phyloP scores from a whole-genome alignment of 352 stramenopile genomes.

The Elongisporangium prolatum region DNA sequence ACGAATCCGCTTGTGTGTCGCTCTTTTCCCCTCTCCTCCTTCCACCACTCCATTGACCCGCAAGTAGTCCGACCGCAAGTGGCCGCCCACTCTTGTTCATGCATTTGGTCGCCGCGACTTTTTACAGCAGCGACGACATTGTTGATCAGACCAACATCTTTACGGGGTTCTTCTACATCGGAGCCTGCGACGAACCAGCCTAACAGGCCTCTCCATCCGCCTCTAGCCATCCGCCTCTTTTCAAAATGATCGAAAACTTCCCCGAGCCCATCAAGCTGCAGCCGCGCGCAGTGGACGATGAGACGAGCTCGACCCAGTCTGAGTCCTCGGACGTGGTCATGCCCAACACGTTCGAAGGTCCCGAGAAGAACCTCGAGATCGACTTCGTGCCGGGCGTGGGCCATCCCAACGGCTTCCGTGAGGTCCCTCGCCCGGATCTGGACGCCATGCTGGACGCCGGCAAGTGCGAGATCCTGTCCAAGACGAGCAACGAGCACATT shows the following conservation, averaged over 20 bases:
- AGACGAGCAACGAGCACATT: slow-evolving; percentile 95
- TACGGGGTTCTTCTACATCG: slow-evolving; percentile 89
- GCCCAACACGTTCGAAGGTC: slow-evolving; percentile 95
- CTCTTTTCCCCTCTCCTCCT: not conserved
- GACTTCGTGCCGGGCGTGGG: slow-evolving; percentile 85
- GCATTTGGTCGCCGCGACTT: slow-evolving; percentile 67
- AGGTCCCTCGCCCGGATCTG: slow-evolving; percentile 82
- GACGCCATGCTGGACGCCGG: slow-evolving; percentile 94
- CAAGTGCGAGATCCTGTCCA: slow-evolving; percentile 96
- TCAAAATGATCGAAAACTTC: slow-evolving; percentile 48
- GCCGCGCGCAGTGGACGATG: slow-evolving; percentile 33
- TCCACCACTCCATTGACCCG: slow-evolving; percentile 11
- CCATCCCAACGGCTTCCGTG: slow-evolving; percentile 85
- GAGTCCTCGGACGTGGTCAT: slow-evolving; percentile 42
- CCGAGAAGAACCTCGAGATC: slow-evolving; percentile 97
- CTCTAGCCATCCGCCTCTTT: slow-evolving; percentile 6
- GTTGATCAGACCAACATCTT: slow-evolving; percentile 86
- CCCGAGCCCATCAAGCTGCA: slow-evolving; percentile 66
- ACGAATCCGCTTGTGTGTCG: not conserved
- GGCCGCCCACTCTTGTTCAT: slow-evolving; percentile 57
- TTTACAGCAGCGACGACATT: slow-evolving; percentile 79
- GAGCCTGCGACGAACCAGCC: slow-evolving; percentile 85
- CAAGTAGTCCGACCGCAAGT: slow-evolving; percentile 13
- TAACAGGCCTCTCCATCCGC: slow-evolving; percentile 43
- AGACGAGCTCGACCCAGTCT: slow-evolving; percentile 71